Base-by-base conservation (phyloP, 768 basidiomycete species). In the Boletellus sp. region DNA sequence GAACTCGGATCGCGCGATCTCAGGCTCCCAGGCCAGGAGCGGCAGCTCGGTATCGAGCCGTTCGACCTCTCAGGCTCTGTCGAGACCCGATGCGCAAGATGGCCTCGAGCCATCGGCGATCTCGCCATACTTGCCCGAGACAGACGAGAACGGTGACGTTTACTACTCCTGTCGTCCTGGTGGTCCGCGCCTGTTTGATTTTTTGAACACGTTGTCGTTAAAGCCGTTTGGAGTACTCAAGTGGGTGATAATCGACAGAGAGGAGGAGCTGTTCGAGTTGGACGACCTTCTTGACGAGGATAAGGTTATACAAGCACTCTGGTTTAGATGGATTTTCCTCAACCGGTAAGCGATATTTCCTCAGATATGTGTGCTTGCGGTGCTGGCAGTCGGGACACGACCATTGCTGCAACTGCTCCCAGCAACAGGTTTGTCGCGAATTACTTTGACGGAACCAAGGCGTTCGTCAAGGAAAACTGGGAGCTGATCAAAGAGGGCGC, bases 251-350 rank as follows among this genome's bases (percentile, higher is more conserved):
- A 43, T 85, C 8, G 87, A 89, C 51, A 70, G 79, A 35, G 87
- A 90, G 59, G 89, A 89, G 42, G 87, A 90, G 54, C 73, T 90
- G 0, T 89, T 80, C 49, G 84, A 88, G 53, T 69, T 77, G 39
- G 83, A 87, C 52, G 82, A 89, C 58, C 71, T 89, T 11, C 72
- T 73, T 35, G 87, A 88, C 49, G 85, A 89, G 53, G 80, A 85
- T 50, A 91, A 90, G 63, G 81, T 89, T 7, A 85, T 91, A 73
- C 79, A 81, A 48, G 85, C 87, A 6, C 67, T 90, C 12, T 90
- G 88, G 88, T 79, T 72, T 12, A 63, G 89, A 45, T 90, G 87
- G 87, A 85, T 89, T 3, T 65, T 82, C 44, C 62, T 83, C 28
- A 76, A 86, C 58, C 68, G 79, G 84, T 83, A 42, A 43, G 71